Conservation (phyloP, 1,284 basidiomycete genomes). For the Rhodotorula sp. region DNA sequence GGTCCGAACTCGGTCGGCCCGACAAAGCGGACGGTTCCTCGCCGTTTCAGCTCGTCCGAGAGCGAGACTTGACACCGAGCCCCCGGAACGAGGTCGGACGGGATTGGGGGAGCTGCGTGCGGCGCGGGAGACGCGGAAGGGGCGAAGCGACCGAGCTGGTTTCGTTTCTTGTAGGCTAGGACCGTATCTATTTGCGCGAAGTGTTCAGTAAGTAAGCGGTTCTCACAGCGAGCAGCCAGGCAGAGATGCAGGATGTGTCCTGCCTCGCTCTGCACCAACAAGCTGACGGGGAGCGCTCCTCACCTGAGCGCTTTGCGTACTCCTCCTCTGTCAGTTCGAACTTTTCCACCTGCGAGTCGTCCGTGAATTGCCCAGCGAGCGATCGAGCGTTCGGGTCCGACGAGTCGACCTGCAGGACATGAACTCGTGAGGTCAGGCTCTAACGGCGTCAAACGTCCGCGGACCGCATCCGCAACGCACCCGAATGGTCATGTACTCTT, state of each 20-base stretch:
- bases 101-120: constrained; percentile 28
- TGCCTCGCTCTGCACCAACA: too few species aligned
- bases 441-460: background rate
- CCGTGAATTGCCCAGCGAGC: constrained; percentile 75
- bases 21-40: constrained; percentile 81
- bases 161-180: constrained; percentile 79
- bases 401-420: constrained; percentile 33
- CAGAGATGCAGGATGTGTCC: background rate
- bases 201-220: background rate
- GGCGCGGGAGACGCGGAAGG: constrained; percentile 33
- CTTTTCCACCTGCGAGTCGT: constrained; percentile 84
- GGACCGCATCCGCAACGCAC: constrained; percentile 13
- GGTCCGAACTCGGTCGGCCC: constrained; percentile 73
- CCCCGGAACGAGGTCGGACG: constrained; percentile 60
- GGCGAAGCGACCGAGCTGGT: constrained; percentile 89
- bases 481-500: constrained; percentile 48
- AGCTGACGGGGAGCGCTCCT: constrained; percentile 15
- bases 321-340: constrained; percentile 83
- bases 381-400: constrained; percentile 49
- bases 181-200: constrained; percentile 67
- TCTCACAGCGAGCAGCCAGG: too few species aligned
- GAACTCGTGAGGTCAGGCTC: constrained; percentile 2
- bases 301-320: constrained; percentile 77
- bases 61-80: constrained; percentile 77
- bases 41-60: constrained; percentile 61